Evolutionary conservation across 306 rosid species (phyloP).

Genomic region (Quercus engelmannii): DNA sequence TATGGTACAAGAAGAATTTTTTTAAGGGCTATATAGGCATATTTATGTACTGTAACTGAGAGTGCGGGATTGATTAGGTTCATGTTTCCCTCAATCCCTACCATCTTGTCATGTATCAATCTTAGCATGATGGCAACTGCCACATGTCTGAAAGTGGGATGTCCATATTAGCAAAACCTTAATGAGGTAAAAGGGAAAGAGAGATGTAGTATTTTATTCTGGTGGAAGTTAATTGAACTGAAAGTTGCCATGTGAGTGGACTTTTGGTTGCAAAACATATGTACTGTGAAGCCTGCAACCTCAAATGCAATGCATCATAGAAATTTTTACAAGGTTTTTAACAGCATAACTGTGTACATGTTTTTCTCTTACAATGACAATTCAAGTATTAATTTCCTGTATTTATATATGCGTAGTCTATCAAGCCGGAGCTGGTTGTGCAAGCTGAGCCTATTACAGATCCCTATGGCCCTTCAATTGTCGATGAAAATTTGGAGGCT

Average conservation of each 20-base stretch:
- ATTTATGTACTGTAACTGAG: background rate
- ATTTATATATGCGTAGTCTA: constrained; percentile 49
- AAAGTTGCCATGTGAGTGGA: background rate
- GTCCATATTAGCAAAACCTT: background rate
- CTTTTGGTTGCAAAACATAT: background rate
- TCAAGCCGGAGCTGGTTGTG: constrained; percentile 72
- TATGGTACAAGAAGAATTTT: background rate
- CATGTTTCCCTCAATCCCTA: background rate
- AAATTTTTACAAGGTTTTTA: background rate
- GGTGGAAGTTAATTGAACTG: background rate
- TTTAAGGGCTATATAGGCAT: background rate
- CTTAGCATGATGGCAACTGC: constrained; percentile 12
- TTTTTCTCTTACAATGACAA: background rate
- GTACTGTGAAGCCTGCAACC: background rate
- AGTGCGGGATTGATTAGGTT: background rate
- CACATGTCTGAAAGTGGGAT: constrained; percentile 8
- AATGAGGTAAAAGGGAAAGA: background rate
- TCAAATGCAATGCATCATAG: background rate
- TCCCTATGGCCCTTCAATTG: constrained; percentile 92
- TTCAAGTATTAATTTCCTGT: constrained; percentile 2
- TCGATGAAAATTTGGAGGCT: constrained; percentile 83
- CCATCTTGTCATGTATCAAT: background rate
- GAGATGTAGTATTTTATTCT: background rate
- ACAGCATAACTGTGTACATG: background rate
- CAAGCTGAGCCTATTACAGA: constrained; percentile 78